These are phyloP conservation scores for Hanseniaspora thailandica DNA, from an alignment of 805 yeast species.

Conservation along the genomic window DNA sequence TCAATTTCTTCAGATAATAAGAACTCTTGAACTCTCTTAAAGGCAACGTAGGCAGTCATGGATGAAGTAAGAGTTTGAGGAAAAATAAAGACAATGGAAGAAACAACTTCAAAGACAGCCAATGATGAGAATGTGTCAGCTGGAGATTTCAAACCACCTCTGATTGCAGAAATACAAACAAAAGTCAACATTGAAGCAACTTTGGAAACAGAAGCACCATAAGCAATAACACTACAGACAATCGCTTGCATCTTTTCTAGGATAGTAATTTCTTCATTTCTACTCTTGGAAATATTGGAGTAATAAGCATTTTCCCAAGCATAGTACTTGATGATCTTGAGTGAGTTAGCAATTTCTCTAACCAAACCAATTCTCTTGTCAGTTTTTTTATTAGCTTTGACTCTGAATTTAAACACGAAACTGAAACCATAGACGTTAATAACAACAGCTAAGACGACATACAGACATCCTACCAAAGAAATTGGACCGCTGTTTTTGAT, in stretches of 20 bases:
- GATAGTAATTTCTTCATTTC: constrained; percentile 31
- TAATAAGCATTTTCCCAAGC: constrained; percentile 74
- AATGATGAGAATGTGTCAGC: constrained; percentile 51
- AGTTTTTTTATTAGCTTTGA: constrained; percentile 40
- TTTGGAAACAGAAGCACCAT: constrained; percentile 39
- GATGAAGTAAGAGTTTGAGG: constrained; percentile 49
- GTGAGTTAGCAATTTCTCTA: constrained; percentile 46
- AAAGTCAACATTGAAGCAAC: constrained; percentile 48
- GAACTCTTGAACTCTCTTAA: constrained; percentile 37
- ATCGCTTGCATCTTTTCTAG: constrained; percentile 35
- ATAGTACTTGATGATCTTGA: constrained; percentile 62
- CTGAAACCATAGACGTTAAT: constrained; percentile 35
- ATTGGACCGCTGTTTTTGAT: constrained; percentile 52
- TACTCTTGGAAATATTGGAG: constrained; percentile 16
- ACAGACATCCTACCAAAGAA: constrained; percentile 51
- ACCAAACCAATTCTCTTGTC: constrained; percentile 49
- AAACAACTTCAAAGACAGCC: constrained; percentile 37
- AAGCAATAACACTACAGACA: constrained; percentile 29
- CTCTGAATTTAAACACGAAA: constrained; percentile 37
- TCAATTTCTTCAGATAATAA: constrained; percentile 31
- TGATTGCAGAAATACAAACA: constrained; percentile 31
- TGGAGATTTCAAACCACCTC: constrained; percentile 31
- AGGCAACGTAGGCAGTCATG: constrained; percentile 43
- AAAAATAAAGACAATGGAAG: constrained; percentile 42
- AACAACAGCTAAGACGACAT: constrained; percentile 33